These are phyloP conservation scores for Chernovozyma aurita DNA, from an alignment of 1,139 yeast species.

Conservation along the genomic window DNA sequence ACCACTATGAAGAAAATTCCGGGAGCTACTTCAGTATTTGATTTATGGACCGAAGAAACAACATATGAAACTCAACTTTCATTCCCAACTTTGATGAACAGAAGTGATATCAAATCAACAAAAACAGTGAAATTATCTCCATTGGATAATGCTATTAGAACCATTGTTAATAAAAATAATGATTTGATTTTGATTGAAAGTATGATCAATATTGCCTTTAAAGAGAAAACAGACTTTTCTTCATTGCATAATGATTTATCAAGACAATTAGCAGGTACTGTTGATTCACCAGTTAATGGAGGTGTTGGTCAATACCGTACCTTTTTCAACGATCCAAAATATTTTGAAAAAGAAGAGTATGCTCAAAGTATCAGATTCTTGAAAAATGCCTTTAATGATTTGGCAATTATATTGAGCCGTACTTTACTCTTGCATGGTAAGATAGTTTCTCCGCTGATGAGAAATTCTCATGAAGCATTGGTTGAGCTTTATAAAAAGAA, in stretches of 20 bases:
- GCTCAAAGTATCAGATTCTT: conserved; percentile 45
- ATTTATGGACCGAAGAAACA: conserved; percentile 86
- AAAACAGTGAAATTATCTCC: conserved; percentile 73
- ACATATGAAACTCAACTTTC: conserved; percentile 71
- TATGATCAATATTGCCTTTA: conserved; percentile 52
- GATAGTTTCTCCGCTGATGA: conserved; percentile 55
- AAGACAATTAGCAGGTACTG: conserved; percentile 79
- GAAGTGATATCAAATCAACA: conserved; percentile 63
- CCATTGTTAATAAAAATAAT: conserved; percentile 63
- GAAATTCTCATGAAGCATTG: conserved; percentile 62
- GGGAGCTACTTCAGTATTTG: conserved; percentile 67
- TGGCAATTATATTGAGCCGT: conserved; percentile 60
- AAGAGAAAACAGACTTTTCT: conserved; percentile 47
- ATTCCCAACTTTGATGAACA: conserved; percentile 86
- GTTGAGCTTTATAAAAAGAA: conserved; percentile 63
- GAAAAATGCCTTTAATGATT: conserved; percentile 62
- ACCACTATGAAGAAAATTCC: conserved; percentile 69
- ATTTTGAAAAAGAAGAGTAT: conserved; percentile 38
- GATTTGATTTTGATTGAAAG: conserved; percentile 69
- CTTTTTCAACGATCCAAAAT: conserved; percentile 49
- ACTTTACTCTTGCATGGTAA: conserved; percentile 68
- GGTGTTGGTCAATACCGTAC: conserved; percentile 83
- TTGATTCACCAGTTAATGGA: conserved; percentile 90
- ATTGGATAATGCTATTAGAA: conserved; percentile 72
- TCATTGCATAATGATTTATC: conserved; percentile 65